Evolutionary conservation across 1,139 yeast genomes (phyloP).

Genomic region (Candida sojae): DNA sequence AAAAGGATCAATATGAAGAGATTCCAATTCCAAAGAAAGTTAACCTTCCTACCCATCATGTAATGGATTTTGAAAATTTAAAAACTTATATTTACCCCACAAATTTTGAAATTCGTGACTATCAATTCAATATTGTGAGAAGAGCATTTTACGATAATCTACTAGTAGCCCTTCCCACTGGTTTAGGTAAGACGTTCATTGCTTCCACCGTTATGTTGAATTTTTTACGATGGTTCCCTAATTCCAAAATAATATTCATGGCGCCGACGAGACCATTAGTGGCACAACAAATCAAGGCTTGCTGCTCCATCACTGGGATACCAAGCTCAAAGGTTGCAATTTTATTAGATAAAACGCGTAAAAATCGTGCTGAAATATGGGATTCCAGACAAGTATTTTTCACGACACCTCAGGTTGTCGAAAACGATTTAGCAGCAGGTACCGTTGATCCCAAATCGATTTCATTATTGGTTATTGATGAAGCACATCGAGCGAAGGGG

Average conservation of each 20-base stretch:
- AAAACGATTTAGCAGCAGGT: conserved; percentile 81
- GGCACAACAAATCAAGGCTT: conserved; percentile 96
- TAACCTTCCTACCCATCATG: conserved; percentile 49
- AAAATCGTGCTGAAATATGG: conserved; percentile 77
- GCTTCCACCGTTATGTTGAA: conserved; percentile 94
- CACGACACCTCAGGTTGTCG: conserved; percentile 96
- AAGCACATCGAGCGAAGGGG: conserved; percentile 93
- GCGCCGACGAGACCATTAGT: conserved; percentile 98
- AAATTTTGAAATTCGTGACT: conserved; percentile 80
- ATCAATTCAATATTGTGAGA: conserved; percentile 79
- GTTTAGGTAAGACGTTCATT: conserved; percentile 94
- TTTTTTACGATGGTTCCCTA: conserved; percentile 79
- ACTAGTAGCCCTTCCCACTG: conserved; percentile 93
- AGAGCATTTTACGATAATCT: conserved; percentile 73
- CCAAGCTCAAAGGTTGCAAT: conserved; percentile 78
- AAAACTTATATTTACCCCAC: conserved; percentile 77
- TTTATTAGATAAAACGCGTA: conserved; percentile 67
- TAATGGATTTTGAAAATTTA: conserved; percentile 41
- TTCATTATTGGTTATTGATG: conserved; percentile 83
- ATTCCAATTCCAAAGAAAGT: conserved; percentile 9
- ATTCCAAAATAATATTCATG: conserved; percentile 82
- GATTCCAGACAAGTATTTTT: conserved; percentile 75
- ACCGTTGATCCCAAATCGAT: conserved; percentile 72
- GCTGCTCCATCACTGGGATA: conserved; percentile 84
- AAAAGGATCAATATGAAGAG: conserved; percentile 9